Base-by-base conservation (phyloP, 1,284 basidiomycete species). In the Sporisorium iseilematis-ciliati region DNA sequence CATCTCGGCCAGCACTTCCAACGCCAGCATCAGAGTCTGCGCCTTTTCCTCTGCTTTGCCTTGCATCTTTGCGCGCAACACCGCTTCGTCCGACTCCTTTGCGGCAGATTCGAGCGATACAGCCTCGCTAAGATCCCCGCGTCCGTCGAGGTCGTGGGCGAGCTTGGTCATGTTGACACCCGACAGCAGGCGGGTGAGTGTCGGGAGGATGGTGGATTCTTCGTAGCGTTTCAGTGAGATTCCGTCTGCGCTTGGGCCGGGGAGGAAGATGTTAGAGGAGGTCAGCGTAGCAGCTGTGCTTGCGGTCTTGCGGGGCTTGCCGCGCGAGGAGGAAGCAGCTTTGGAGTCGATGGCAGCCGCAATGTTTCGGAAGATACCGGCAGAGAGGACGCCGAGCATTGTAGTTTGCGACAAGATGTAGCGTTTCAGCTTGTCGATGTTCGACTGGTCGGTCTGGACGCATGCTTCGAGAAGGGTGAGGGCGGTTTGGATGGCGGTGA, bases 1-100 rank as follows among this genome's bases (percentile, higher is more conserved):
- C 61, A 82, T 57, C 59, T 84, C 82, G 16, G 81, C 79, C 2
- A 83, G 43, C 5, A 82, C 59, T 45, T 84, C 82, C 25, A 83
- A 57, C 18, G 81, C 78, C 12, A 83, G 70, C 63, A 76, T 68
- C 16, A 75, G 35, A 16, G 68, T 81, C 33, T 80, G 75, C 23
- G 74, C 62, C 46, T 74, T 74, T 41, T 79, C 79, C 45, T 73
- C 65, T 4, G 78, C 79, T 25, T 69, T 72, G 10, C 50, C 65
- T 46, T 74, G 65, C 62, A 69, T 65, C 50, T 69, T 75, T 0
- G 65, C 59, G 4, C 62, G 49, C 41, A 68, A 31, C 12, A 49
- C 57, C 16, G 69, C 45, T 16, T 72, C 71, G 31, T 74, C 63
- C 40, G 23, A 4, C 3, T 58, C 50, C 48, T 53, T 57, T 1